Percentiles rank a stretch among this genome's conserved stretches.
Conservation (phyloP, 305 asterid species). For the Striga hermonthica region DNA sequence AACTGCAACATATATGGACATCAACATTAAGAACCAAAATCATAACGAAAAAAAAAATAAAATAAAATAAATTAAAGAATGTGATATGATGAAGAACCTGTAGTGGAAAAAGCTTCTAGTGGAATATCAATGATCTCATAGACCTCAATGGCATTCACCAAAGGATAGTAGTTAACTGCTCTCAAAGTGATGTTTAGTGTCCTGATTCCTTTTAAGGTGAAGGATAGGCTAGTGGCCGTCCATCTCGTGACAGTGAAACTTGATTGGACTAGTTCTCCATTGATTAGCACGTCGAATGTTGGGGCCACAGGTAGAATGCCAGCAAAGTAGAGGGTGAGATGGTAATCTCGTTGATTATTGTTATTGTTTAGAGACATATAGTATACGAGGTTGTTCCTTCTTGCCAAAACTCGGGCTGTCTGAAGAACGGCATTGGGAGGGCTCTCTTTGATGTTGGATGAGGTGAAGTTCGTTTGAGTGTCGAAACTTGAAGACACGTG, state of each 20-base stretch:
- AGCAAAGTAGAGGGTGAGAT: slow-evolving; percentile 80
- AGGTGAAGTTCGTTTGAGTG: slow-evolving; percentile 48
- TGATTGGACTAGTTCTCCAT: slow-evolving; percentile 52
- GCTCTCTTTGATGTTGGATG: slow-evolving; percentile 58
- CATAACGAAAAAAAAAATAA: slow-evolving; percentile 1
- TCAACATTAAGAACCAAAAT: slow-evolving; percentile 2
- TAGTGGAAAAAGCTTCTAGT: slow-evolving; percentile 73
- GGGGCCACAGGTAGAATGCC: slow-evolving; percentile 86
- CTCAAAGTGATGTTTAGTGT: slow-evolving; percentile 70
- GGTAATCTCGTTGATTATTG: slow-evolving; percentile 56
- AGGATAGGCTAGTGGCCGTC: slow-evolving; percentile 51
- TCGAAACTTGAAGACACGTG: slow-evolving; percentile 77
- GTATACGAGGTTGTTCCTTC: slow-evolving; percentile 66
- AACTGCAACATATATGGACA: slow-evolving; percentile 39
- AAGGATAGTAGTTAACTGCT: slow-evolving; percentile 63
- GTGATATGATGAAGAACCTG: slow-evolving; percentile 44
- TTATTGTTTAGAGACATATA: slow-evolving; percentile 54
- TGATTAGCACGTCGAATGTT: slow-evolving; percentile 65
- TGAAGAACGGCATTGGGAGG: slow-evolving; percentile 80
- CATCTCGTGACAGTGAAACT: slow-evolving; percentile 63
- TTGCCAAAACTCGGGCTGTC: slow-evolving; percentile 79
- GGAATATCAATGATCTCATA: slow-evolving; percentile 77
- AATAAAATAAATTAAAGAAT: slow-evolving; percentile 1
- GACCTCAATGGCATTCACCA: slow-evolving; percentile 83
- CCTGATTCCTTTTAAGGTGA: slow-evolving; percentile 54